Conservation (phyloP, 352 stramenopile species). For the Phytophthora palmivora region DNA sequence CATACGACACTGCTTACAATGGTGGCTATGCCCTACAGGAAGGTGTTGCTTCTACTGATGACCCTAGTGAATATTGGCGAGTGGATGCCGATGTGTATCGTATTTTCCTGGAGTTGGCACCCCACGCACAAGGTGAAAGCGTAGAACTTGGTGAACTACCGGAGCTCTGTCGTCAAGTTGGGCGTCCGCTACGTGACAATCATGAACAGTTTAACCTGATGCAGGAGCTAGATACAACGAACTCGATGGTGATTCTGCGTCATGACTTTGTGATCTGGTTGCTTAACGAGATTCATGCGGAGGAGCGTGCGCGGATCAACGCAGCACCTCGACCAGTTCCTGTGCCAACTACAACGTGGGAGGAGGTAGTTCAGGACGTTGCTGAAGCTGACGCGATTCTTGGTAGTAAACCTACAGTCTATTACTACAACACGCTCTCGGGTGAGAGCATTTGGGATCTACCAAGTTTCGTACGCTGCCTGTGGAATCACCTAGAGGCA, state of each 20-base stretch:
- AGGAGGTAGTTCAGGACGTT: slow-evolving; percentile 48
- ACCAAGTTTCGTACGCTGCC: slow-evolving; percentile 41
- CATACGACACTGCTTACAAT: not conserved
- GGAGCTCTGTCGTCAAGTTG: slow-evolving; percentile 54
- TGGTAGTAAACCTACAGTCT: slow-evolving; percentile 30
- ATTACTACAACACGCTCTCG: slow-evolving; percentile 61
- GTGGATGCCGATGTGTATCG: slow-evolving; percentile 54
- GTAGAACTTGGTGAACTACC: slow-evolving; percentile 52
- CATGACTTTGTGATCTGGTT: slow-evolving; percentile 66
- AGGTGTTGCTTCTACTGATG: not conserved
- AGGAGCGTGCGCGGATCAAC: slow-evolving; percentile 26
- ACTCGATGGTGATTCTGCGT: slow-evolving; percentile 62
- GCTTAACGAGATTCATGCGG: slow-evolving; percentile 41
- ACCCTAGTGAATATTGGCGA: slow-evolving; percentile 52
- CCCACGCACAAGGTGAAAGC: slow-evolving; percentile 36
- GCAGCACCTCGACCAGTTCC: slow-evolving; percentile 19
- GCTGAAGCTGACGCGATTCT: slow-evolving; percentile 22
- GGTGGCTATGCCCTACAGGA: slow-evolving; percentile 7
- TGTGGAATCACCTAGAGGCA: slow-evolving; percentile 41
- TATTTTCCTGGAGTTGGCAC: slow-evolving; percentile 49
- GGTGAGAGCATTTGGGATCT: slow-evolving; percentile 64
- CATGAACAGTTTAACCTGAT: slow-evolving; percentile 55
- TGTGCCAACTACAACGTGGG: slow-evolving; percentile 47
- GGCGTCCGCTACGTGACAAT: slow-evolving; percentile 47
- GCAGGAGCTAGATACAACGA: slow-evolving; percentile 63